These are phyloP conservation scores for Bipolaris sorokiniana DNA, from an alignment of 2,329 filamentous ascomycete genomes.

Conservation along the genomic window DNA sequence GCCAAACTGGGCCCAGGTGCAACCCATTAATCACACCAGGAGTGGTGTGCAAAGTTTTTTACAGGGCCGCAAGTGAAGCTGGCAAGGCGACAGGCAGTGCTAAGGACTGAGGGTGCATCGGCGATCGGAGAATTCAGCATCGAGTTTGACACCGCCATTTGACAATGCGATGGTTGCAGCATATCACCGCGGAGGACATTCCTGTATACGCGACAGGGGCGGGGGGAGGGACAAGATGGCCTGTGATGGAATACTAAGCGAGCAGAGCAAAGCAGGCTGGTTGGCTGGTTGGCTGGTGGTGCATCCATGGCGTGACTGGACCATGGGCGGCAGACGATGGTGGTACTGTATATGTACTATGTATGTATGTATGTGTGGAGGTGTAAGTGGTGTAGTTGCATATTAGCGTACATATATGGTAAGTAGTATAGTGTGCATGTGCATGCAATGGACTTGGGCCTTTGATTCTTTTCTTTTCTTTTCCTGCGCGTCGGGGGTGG, in stretches of 20 bases:
- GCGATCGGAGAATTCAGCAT: slow-evolving; percentile 11
- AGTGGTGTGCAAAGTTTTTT: background rate
- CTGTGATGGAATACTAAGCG: too few relatives aligned
- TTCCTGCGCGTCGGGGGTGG: too few relatives aligned
- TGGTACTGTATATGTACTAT: background rate
- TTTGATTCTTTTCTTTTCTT: too few relatives aligned
- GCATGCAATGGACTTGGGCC: too few relatives aligned
- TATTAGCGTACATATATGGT: too few relatives aligned
- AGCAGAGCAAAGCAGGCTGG: too few relatives aligned
- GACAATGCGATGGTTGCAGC: slow-evolving; percentile 7
- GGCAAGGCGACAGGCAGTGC: background rate
- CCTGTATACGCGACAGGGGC: background rate
- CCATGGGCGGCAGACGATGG: background rate
- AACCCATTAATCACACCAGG: background rate
- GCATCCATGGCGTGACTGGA: background rate
- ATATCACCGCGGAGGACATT: background rate
- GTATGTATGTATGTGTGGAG: too few relatives aligned
- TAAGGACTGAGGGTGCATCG: background rate
- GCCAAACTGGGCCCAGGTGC: background rate
- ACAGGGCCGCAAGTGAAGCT: background rate
- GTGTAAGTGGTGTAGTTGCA: too few relatives aligned
- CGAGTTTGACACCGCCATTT: slow-evolving; percentile 17
- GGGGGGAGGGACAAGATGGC: too few relatives aligned
- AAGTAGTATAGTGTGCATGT: too few relatives aligned
- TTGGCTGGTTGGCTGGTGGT: background rate